Percentiles rank a stretch among this genome's conserved stretches.
These are phyloP conservation scores for Tetratostichococcus sp. DNA, from an alignment of 139 green algal genomes.

Conservation along the genomic window DNA sequence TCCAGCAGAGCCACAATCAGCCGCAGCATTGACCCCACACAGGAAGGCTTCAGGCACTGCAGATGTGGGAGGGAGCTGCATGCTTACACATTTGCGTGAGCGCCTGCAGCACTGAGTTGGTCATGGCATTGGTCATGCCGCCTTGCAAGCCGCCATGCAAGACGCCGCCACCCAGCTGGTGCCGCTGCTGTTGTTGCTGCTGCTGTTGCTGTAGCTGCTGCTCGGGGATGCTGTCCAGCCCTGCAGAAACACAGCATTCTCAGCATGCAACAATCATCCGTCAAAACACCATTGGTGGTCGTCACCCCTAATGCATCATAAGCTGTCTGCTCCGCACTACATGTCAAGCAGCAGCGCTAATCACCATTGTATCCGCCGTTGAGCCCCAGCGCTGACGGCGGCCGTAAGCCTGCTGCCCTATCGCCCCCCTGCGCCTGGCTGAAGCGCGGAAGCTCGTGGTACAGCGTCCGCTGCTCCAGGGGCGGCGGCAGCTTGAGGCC, in stretches of 20 bases:
- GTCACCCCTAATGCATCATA: too few relatives aligned
- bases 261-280: too few relatives aligned
- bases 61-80: background rate
- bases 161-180: background rate
- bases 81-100: constrained; percentile 38
- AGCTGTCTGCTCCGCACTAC: too few relatives aligned
- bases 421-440: constrained; percentile 2
- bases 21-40: too few relatives aligned
- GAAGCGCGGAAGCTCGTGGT: constrained; percentile 58
- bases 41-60: too few relatives aligned
- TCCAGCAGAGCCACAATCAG: too few relatives aligned
- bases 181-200: background rate
- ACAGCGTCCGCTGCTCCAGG: constrained; percentile 68
- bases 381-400: background rate
- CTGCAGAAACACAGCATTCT: constrained; percentile 28
- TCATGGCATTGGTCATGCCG: constrained; percentile 7
- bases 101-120: constrained; percentile 40
- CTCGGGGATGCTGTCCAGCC: constrained; percentile 65
- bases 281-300: constrained; percentile 1
- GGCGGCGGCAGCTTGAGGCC: constrained; percentile 73
- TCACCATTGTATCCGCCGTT: background rate
- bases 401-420: background rate
- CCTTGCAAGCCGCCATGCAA: background rate
- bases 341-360: too few relatives aligned
- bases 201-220: constrained; percentile 17